These are phyloP conservation scores for Begonia loranthoides DNA, from an alignment of 306 rosid species.

Conservation along the genomic window DNA sequence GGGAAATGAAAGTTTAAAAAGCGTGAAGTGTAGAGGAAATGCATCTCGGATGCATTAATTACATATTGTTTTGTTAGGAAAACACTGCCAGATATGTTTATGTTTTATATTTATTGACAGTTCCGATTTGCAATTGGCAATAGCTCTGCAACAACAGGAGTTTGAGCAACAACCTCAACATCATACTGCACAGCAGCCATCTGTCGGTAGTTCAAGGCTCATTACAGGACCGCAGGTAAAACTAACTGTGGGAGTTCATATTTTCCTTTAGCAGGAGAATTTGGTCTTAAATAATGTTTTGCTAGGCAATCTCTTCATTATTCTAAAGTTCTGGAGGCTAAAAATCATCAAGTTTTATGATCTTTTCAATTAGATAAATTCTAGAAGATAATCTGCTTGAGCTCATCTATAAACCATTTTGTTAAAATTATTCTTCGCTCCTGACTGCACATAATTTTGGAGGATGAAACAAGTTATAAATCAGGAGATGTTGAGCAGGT, in stretches of 20 bases:
- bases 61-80: no score
- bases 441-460: neutral
- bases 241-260: no score
- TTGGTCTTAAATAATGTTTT: neutral
- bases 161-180: constrained; percentile 77
- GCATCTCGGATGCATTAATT: no score
- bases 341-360: no score
- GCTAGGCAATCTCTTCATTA: no score
- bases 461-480: neutral
- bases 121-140: constrained; percentile 86
- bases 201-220: constrained; percentile 52
- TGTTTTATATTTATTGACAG: constrained; percentile 29
- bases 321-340: no score
- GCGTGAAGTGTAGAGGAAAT: no score
- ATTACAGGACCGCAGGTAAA: constrained; percentile 88
- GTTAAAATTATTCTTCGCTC: neutral
- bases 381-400: neutral
- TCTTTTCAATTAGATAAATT: no score
- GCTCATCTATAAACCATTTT: neutral
- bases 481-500: constrained; percentile 24
- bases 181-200: constrained; percentile 44
- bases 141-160: constrained; percentile 96
- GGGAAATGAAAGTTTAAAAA: no score
- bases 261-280: no score
- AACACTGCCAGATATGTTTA: neutral